These are phyloP conservation scores for Hypoxylon sp. DNA, from an alignment of 2,329 filamentous ascomycete species.

Conservation along the genomic window DNA sequence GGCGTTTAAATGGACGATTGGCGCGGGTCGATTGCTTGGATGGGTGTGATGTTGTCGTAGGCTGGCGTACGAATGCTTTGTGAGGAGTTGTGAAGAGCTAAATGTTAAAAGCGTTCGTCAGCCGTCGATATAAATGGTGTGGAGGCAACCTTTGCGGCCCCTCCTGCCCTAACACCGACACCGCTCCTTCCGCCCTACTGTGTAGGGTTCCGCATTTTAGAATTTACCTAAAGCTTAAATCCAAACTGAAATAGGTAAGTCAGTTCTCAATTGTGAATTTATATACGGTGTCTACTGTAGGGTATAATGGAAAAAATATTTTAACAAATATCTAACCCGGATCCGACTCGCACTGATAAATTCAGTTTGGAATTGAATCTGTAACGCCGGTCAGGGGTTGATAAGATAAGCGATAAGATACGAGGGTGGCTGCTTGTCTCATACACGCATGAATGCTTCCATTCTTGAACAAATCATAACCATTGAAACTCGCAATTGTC, in stretches of 20 bases:
- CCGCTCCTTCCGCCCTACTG: constrained; percentile 1
- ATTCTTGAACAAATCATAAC: constrained; percentile 7
- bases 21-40: neutral
- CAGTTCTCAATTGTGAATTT: neutral
- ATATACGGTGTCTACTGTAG: neutral
- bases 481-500: neutral
- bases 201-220: neutral
- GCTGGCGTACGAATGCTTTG: neutral
- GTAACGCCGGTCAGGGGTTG: neutral
- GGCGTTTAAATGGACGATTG: constrained; percentile 8
- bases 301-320: neutral
- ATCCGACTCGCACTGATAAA: neutral
- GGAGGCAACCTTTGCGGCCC: constrained; percentile 22
- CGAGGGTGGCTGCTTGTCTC: constrained; percentile 3
- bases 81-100: constrained; percentile 14
- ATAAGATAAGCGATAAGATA: constrained; percentile 37
- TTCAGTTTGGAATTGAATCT: neutral
- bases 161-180: constrained; percentile 22
- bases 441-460: constrained; percentile 18
- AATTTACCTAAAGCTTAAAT: neutral
- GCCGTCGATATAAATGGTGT: constrained; percentile 36
- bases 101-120: constrained; percentile 24
- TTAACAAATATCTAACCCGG: neutral
- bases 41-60: neutral
- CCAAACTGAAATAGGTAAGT: neutral